These are phyloP conservation scores for Suhomyces kilbournensis DNA, from an alignment of 805 yeast genomes.

Conservation along the genomic window DNA sequence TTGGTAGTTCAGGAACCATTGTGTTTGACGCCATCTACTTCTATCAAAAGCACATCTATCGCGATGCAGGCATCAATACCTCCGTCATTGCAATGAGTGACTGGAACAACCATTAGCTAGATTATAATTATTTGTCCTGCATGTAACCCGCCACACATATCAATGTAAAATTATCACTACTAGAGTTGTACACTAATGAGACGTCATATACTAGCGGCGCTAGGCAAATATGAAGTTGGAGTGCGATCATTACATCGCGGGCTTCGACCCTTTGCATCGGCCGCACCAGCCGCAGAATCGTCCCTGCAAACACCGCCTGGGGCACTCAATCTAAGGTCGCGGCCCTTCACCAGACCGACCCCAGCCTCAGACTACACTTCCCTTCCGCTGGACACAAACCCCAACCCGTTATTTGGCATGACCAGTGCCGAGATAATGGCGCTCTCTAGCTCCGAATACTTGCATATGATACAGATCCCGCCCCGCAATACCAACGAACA, in stretches of 20 bases:
- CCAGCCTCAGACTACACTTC: constrained; percentile 3
- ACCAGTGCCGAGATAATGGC: constrained; percentile 21
- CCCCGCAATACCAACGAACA: constrained; percentile 22
- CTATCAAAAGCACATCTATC: constrained; percentile 50
- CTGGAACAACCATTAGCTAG: not conserved
- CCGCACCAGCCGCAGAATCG: not conserved
- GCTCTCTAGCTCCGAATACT: constrained; percentile 21
- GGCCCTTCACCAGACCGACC: constrained; percentile 13
- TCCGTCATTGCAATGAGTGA: constrained; percentile 2
- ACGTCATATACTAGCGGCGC: not conserved
- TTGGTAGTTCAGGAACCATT: constrained; percentile 86
- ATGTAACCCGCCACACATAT: not conserved
- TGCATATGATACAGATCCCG: constrained; percentile 26
- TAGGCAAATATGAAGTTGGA: not conserved
- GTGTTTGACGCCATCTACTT: constrained; percentile 70
- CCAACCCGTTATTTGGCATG: constrained; percentile 35
- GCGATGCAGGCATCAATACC: not conserved
- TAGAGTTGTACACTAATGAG: not conserved
- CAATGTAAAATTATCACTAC: not conserved
- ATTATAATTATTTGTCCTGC: not conserved
- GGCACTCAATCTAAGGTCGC: constrained; percentile 9
- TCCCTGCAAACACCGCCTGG: not conserved
- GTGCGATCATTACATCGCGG: not conserved
- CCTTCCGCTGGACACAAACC: constrained; percentile 21
- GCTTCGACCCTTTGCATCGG: not conserved